These are phyloP conservation scores for Tulasnella sp. DNA, from an alignment of 768 basidiomycete species.

Conservation along the genomic window DNA sequence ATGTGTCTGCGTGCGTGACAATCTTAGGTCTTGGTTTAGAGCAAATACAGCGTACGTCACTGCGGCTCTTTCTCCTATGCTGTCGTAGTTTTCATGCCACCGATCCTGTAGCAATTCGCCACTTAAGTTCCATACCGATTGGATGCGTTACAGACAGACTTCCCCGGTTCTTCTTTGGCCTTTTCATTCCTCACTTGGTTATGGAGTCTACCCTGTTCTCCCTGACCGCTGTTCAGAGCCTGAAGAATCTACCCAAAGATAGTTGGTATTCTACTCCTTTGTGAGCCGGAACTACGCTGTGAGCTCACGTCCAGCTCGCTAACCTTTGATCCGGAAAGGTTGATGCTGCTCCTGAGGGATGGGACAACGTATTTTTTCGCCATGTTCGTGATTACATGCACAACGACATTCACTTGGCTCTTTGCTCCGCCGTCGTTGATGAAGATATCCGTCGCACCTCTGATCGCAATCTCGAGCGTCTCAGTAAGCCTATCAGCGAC, in stretches of 20 bases:
- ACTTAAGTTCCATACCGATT: neutral
- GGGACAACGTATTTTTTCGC: constrained; percentile 21
- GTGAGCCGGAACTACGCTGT: neutral
- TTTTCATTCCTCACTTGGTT: constrained; percentile 22
- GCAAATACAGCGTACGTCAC: constrained; percentile 14
- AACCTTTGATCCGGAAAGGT: neutral
- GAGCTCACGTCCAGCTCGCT: neutral
- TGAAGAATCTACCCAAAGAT: constrained; percentile 8
- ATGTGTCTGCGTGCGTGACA: constrained; percentile 9
- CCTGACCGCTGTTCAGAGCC: neutral
- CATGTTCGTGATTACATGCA: constrained; percentile 21
- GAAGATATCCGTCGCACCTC: constrained; percentile 17
- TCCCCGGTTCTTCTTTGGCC: neutral
- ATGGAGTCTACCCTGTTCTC: constrained; percentile 13
- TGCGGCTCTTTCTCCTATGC: neutral
- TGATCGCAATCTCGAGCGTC: constrained; percentile 20
- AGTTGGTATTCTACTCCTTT: neutral
- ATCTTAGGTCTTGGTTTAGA: constrained; percentile 4
- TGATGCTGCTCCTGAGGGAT: constrained; percentile 9
- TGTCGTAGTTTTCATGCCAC: neutral
- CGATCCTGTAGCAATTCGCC: neutral
- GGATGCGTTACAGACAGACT: constrained; percentile 9
- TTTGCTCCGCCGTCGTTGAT: constrained; percentile 30
- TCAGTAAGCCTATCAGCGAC: neutral
- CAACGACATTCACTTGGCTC: constrained; percentile 24